Conservation (phyloP, 768 basidiomycete species). For the Pleurotus platypus region DNA sequence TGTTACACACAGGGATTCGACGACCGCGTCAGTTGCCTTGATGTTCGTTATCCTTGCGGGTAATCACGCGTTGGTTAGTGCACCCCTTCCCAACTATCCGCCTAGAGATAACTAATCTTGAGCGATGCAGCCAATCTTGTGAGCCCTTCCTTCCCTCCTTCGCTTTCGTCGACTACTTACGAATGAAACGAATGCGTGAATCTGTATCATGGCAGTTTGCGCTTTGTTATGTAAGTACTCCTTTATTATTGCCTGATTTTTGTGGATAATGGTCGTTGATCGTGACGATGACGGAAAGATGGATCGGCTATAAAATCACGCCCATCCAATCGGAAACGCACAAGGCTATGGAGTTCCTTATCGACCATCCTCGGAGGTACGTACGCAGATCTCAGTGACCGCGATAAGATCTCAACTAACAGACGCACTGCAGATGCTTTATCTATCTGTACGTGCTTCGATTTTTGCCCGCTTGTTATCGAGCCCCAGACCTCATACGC, state of each 20-base stretch:
- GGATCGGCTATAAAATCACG: constrained; percentile 53
- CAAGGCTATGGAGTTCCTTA: constrained; percentile 64
- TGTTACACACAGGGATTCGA: background rate
- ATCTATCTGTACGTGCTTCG: constrained; percentile 45
- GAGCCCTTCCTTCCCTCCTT: constrained; percentile 19
- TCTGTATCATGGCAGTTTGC: constrained; percentile 37
- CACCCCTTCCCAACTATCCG: background rate
- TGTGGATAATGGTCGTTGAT: background rate
- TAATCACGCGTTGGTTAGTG: constrained; percentile 69
- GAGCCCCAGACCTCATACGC: background rate
- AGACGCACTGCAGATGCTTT: constrained; percentile 42
- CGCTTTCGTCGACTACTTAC: background rate
- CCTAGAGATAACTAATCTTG: no score
- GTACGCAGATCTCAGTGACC: background rate
- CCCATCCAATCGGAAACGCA: constrained; percentile 38
- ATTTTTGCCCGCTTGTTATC: background rate
- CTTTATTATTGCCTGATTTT: background rate
- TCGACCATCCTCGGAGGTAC: constrained; percentile 73
- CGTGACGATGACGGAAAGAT: constrained; percentile 33
- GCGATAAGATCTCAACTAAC: no score
- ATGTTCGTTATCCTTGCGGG: constrained; percentile 69
- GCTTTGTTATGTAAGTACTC: constrained; percentile 52
- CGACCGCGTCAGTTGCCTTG: constrained; percentile 36
- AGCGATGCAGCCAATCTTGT: constrained; percentile 54
- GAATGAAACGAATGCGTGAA: background rate